Evolutionary conservation across 177 flowering plant genomes (phyloP).

Genomic region (Vitis hybrid): DNA sequence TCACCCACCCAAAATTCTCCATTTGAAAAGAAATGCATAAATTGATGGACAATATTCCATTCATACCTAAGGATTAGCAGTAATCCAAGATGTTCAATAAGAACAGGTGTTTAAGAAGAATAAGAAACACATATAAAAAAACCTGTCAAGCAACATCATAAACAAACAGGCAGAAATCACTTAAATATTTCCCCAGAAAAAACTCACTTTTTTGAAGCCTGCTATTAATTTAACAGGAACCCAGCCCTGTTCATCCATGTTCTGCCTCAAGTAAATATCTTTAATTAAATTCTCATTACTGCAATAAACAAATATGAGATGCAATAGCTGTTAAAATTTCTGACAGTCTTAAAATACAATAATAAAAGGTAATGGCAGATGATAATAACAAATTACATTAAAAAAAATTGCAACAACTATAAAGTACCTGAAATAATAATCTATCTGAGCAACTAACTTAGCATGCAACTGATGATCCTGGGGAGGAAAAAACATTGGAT

Average conservation of each 20-base stretch:
- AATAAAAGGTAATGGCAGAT: background rate
- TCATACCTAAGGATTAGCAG: too few species aligned
- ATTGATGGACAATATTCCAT: too few species aligned
- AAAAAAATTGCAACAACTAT: background rate
- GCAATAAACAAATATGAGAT: conserved; percentile 16
- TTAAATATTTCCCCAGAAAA: background rate
- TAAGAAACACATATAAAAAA: background rate
- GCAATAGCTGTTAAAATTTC: conserved; percentile 9
- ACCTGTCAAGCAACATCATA: background rate
- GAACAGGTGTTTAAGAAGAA: too few species aligned
- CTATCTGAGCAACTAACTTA: conserved; percentile 37
- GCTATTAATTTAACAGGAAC: conserved; percentile 46
- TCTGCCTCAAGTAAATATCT: conserved; percentile 45
- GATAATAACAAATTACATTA: background rate
- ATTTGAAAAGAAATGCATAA: too few species aligned
- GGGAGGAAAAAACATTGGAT: conserved; percentile 16
- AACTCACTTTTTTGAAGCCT: conserved; percentile 48
- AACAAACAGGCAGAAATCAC: background rate
- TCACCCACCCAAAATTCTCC: too few species aligned
- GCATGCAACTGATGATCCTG: conserved; percentile 30
- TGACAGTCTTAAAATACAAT: background rate
- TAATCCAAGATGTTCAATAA: too few species aligned
- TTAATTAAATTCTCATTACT: conserved; percentile 48
- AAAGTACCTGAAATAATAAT: conserved; percentile 50
- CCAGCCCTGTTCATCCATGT: conserved; percentile 62